Evolutionary conservation across 441 rosid genomes (phyloP).

Genomic region (Manihot esculenta): DNA sequence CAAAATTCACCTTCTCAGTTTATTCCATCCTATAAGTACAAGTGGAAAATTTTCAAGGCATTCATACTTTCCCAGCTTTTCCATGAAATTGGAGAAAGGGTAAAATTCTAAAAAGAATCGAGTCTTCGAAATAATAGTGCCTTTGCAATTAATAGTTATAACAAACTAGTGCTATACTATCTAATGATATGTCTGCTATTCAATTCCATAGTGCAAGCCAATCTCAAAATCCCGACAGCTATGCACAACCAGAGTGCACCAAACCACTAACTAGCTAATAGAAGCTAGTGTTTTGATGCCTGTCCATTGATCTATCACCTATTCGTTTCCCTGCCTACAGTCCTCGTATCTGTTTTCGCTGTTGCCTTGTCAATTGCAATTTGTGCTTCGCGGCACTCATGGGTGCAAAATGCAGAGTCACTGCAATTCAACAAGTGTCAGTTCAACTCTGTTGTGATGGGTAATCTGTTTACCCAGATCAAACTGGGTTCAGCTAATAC

Average conservation of each 20-base stretch:
- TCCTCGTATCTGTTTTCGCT: conserved; percentile 12
- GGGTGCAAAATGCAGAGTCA: conserved; percentile 37
- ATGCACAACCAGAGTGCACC: conserved; percentile 22
- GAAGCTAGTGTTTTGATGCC: conserved; percentile 5
- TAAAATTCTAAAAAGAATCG: neutral
- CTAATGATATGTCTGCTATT: conserved; percentile 2
- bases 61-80: neutral
- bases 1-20: neutral
- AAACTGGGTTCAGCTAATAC: neutral
- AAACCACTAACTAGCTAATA: conserved; percentile 1
- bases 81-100: neutral
- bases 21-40: neutral
- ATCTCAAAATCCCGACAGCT: conserved; percentile 34
- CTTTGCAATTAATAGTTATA: neutral
- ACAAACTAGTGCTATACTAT: too few species aligned
- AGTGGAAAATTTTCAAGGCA: neutral
- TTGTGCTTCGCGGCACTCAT: conserved; percentile 34
- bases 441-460: neutral
- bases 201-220: conserved; percentile 24
- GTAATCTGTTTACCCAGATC: neutral
- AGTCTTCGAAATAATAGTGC: neutral
- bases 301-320: neutral
- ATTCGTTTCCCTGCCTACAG: conserved; percentile 13
- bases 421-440: conserved; percentile 28
- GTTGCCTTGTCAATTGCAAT: conserved; percentile 27